These are phyloP conservation scores for Elongisporangium senticosum DNA, from an alignment of 352 stramenopile genomes.

Conservation along the genomic window DNA sequence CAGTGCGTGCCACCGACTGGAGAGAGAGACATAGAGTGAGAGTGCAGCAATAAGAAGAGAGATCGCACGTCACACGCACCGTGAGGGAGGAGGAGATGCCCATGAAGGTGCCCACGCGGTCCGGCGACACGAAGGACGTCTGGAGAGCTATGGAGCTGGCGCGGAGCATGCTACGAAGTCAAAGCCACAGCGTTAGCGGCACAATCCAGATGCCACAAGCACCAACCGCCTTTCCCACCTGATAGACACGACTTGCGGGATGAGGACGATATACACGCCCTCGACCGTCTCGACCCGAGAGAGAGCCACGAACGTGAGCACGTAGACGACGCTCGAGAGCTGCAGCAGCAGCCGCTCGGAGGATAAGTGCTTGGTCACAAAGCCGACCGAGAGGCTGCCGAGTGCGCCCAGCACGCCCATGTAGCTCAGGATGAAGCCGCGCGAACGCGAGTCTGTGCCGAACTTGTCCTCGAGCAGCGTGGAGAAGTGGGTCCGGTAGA, in stretches of 20 bases:
- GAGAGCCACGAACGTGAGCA: slow-evolving; percentile 64
- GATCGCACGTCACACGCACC: slow-evolving; percentile 22
- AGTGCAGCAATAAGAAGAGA: neutral
- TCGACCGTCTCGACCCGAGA: slow-evolving; percentile 41
- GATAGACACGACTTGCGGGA: slow-evolving; percentile 66
- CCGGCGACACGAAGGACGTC: slow-evolving; percentile 59
- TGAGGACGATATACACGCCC: slow-evolving; percentile 47
- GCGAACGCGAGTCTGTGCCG: slow-evolving; percentile 43
- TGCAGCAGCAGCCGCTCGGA: slow-evolving; percentile 65
- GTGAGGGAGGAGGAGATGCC: slow-evolving; percentile 75
- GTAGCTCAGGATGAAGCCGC: slow-evolving; percentile 77
- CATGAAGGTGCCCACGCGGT: slow-evolving; percentile 74
- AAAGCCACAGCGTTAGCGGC: neutral
- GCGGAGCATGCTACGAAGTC: slow-evolving; percentile 52
- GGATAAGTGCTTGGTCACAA: slow-evolving; percentile 32
- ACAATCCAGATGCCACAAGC: neutral
- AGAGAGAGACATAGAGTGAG: neutral
- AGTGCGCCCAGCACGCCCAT: slow-evolving; percentile 67
- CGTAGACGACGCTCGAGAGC: slow-evolving; percentile 56
- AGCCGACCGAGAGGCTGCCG: slow-evolving; percentile 58
- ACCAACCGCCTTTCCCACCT: slow-evolving; percentile 23
- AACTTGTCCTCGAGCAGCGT: slow-evolving; percentile 80
- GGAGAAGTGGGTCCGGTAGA: slow-evolving; percentile 78
- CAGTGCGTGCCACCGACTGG: slow-evolving; percentile 73
- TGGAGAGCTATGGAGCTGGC: slow-evolving; percentile 73